Base-by-base conservation (phyloP, 2,329 filamentous ascomycete genomes). In the Botryotinia calthae region DNA sequence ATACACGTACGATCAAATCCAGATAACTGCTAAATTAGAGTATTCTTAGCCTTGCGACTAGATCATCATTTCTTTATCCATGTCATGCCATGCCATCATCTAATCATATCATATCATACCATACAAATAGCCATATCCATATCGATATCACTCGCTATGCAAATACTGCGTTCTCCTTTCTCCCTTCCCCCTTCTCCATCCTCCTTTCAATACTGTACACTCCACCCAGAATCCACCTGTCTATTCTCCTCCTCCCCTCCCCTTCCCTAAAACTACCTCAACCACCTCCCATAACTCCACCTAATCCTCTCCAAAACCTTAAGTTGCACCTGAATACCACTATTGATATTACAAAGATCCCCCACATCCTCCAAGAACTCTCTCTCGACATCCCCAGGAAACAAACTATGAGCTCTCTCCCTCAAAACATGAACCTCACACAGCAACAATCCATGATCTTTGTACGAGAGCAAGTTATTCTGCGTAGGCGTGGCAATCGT, bases 351-450 rank as follows among this genome's bases (percentile, higher is more conserved):
- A 31, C 93, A 89, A 66, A 99, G 85, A 79, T 98, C 95, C 74
- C 92, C 89, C 48, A 97, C 85, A 80, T 99, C 96, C 81, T 97
- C 93, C 72, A 94, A 83, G 79, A 99, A 98, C 78, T 98, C 95
- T 78, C 90, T 89, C 79, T 91, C 90, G 20, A 97, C 87, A 61
- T 93, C 88, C 1, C 88, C 86, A 0, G 94, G 94, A 76, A 98
- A 88, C 58, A 94, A 83, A 34, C 84, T 85, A 69, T 85, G 85
- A 2, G 91, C 91, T 62, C 92, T 87, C 77, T 88, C 88, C 63
- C 94, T 89, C 70, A 99, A 85, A 44, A 94, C 87, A 78, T 98
- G 94, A 6, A 95, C 91, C 81, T 99, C 95, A 81, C 94, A 97
- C 7, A 99, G 86, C 59, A 99, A 84, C 73, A 98, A 84, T 1